phyloP scores from a whole-genome alignment of 805 yeast species.

The Ogataea pignaliae region DNA sequence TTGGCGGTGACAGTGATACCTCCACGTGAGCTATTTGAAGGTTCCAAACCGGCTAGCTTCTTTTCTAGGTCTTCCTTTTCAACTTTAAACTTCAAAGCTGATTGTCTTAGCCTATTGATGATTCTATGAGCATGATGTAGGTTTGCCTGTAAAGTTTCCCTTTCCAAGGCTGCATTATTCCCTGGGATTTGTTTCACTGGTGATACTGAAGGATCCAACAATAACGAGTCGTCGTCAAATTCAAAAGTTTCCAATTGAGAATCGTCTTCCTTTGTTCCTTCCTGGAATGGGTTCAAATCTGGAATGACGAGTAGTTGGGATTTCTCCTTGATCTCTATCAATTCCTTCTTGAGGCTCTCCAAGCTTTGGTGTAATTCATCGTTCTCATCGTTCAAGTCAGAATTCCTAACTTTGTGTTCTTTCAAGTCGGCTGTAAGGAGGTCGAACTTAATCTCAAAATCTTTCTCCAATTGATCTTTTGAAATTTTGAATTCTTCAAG shows the following conservation, averaged over 20 bases:
- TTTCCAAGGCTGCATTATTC: conserved; percentile 46
- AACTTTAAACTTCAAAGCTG: conserved; percentile 40
- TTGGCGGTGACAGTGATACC: neutral
- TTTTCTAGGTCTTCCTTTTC: conserved; percentile 35
- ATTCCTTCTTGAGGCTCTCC: conserved; percentile 10
- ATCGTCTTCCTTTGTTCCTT: neutral
- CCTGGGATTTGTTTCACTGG: conserved; percentile 35
- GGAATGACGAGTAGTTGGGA: conserved; percentile 14
- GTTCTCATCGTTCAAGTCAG: conserved; percentile 65
- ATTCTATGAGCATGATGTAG: conserved; percentile 60
- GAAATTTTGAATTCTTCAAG: conserved; percentile 43
- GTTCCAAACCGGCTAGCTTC: conserved; percentile 4
- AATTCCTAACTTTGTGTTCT: conserved; percentile 47
- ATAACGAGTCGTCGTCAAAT: conserved; percentile 28
- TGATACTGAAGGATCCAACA: conserved; percentile 31
- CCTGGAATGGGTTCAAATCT: conserved; percentile 2
- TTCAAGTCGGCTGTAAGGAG: conserved; percentile 38
- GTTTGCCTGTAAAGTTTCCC: conserved; percentile 62
- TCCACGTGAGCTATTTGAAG: neutral
- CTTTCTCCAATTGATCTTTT: conserved; percentile 36
- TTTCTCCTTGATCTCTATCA: conserved; percentile 12
- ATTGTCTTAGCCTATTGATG: conserved; percentile 54
- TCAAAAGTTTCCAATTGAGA: conserved; percentile 29
- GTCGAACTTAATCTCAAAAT: conserved; percentile 33
- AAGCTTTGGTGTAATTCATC: conserved; percentile 46